Evolutionary conservation across 768 basidiomycete genomes (phyloP).

Genomic region (Agrocybe praecox): DNA sequence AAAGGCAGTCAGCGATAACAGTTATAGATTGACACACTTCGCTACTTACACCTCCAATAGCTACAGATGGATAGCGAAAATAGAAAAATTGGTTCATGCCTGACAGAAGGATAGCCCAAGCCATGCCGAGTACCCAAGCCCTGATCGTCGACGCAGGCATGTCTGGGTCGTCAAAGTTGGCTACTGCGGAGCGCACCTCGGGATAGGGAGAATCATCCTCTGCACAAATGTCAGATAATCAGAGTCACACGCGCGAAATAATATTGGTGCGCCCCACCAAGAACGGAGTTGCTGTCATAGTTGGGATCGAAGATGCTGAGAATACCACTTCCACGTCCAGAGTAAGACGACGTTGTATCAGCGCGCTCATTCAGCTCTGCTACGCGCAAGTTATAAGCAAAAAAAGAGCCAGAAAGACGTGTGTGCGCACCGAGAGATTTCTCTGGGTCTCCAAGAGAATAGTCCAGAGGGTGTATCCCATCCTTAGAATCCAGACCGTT

Average conservation of each 20-base stretch:
- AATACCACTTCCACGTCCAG: slow-evolving; percentile 27
- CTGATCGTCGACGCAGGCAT: slow-evolving; percentile 65
- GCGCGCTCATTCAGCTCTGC: slow-evolving; percentile 20
- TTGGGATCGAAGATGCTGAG: slow-evolving; percentile 39
- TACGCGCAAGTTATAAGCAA: slow-evolving; percentile 2
- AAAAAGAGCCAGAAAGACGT: neutral
- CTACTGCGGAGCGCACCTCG: slow-evolving; percentile 78
- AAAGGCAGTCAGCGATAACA: slow-evolving; percentile 14
- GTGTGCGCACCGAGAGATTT: slow-evolving; percentile 32
- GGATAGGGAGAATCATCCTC: slow-evolving; percentile 84
- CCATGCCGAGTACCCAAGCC: slow-evolving; percentile 59
- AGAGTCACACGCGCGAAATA: neutral
- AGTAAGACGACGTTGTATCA: slow-evolving; percentile 28
- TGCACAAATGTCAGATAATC: slow-evolving; percentile 13
- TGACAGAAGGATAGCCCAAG: slow-evolving; percentile 61
- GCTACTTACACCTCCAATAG: slow-evolving; percentile 47
- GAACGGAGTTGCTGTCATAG: slow-evolving; percentile 30
- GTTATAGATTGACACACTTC: slow-evolving; percentile 4
- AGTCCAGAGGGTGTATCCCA: slow-evolving; percentile 26
- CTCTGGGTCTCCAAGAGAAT: slow-evolving; percentile 27
- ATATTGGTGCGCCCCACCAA: slow-evolving; percentile 21
- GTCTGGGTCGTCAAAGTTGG: slow-evolving; percentile 68
- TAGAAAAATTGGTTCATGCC: slow-evolving; percentile 83
- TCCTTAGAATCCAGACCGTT: slow-evolving; percentile 29
- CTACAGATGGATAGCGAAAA: slow-evolving; percentile 69